Evolutionary conservation across 169 alveolate genomes (phyloP).

Genomic region (Cryptosporidium felis): DNA sequence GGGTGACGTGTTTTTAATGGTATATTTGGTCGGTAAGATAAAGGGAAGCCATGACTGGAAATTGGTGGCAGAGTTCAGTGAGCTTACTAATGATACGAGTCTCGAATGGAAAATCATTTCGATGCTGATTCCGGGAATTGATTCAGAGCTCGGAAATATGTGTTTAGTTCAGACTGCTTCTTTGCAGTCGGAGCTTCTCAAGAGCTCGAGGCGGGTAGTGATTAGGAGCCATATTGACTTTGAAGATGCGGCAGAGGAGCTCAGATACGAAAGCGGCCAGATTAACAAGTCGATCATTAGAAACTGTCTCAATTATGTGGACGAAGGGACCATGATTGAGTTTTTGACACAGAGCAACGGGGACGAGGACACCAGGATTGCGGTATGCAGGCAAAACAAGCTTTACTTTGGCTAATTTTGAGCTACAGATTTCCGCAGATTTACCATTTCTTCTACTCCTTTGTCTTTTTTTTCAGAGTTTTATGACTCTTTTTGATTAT

Average conservation of each 20-base stretch:
- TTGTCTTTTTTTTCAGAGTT: not conserved
- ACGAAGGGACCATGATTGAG: not conserved
- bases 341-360: not conserved
- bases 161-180: slow-evolving; percentile 6
- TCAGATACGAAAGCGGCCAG: not conserved
- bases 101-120: not conserved
- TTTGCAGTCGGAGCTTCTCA: not conserved
- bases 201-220: not conserved
- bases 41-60: slow-evolving; percentile 21
- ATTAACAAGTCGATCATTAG: not conserved
- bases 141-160: not conserved
- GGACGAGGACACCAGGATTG: not conserved
- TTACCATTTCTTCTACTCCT: too few relatives aligned
- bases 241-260: not conserved
- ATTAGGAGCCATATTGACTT: not conserved
- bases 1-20: not conserved
- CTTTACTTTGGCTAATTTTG: too few relatives aligned
- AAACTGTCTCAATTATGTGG: slow-evolving; percentile 37
- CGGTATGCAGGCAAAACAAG: too few relatives aligned
- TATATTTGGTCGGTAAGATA: slow-evolving; percentile 25
- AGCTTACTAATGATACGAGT: not conserved
- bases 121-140: slow-evolving; percentile 7
- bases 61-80: slow-evolving; percentile 14
- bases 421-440: too few relatives aligned
- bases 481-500: not conserved